Evolutionary conservation across 2,329 filamentous ascomycete genomes (phyloP).

Genomic region (Aspergillus sp.): DNA sequence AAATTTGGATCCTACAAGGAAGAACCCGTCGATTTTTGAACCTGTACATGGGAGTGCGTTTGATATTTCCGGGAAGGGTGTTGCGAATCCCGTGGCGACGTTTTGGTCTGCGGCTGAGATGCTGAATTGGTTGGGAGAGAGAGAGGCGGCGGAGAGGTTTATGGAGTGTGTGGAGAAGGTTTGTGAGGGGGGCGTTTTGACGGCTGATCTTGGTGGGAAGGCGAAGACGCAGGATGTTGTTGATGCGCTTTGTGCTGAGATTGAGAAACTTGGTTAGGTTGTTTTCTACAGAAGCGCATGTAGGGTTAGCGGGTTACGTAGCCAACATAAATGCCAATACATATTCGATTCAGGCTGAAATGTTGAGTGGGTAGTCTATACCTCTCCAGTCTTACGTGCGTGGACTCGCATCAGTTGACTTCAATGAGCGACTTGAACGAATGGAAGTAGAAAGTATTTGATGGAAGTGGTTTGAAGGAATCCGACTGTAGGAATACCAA

Average conservation of each 20-base stretch:
- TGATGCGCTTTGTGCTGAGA: slow-evolving; percentile 47
- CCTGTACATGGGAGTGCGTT: slow-evolving; percentile 59
- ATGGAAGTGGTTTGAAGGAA: no score
- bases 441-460: no score
- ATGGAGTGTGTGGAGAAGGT: slow-evolving; percentile 57
- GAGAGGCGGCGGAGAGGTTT: slow-evolving; percentile 49
- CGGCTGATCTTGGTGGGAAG: slow-evolving; percentile 53
- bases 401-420: no score
- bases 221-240: slow-evolving; percentile 53
- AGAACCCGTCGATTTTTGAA: slow-evolving; percentile 56
- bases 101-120: slow-evolving; percentile 66
- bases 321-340: no score
- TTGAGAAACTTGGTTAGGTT: slow-evolving; percentile 28
- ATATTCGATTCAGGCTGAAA: no score
- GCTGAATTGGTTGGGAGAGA: slow-evolving; percentile 55
- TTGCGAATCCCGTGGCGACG: slow-evolving; percentile 57
- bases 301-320: no score
- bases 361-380: no score
- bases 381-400: no score
- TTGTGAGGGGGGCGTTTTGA: slow-evolving; percentile 47
- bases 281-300: no score
- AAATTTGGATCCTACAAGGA: slow-evolving; percentile 58
- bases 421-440: no score
- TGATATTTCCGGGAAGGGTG: slow-evolving; percentile 56
- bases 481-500: no score